Evolutionary conservation across 1,284 basidiomycete species (phyloP).

Genomic region (Boletus smithii): DNA sequence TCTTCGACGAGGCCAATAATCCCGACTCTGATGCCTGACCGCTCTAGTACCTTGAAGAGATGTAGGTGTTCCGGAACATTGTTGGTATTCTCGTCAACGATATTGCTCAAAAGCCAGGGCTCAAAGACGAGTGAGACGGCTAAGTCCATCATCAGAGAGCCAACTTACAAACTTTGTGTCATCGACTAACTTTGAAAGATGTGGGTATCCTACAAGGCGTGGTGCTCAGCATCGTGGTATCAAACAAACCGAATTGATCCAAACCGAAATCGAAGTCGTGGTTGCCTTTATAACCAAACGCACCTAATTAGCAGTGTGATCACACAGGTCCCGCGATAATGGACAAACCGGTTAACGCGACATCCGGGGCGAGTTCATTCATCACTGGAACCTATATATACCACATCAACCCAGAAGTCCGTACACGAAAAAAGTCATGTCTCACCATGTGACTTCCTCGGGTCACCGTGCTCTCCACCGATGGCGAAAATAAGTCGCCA

Average conservation of each 20-base stretch:
- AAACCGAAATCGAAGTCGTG: slow-evolving; percentile 60
- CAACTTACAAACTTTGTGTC: slow-evolving; percentile 56
- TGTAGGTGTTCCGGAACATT: slow-evolving; percentile 47
- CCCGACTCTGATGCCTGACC: slow-evolving; percentile 59
- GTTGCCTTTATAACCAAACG: slow-evolving; percentile 44
- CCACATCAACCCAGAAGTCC: not conserved
- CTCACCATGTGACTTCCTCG: slow-evolving; percentile 89
- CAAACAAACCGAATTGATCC: not conserved
- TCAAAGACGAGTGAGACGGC: slow-evolving; percentile 17
- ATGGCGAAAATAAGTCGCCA: slow-evolving; percentile 85
- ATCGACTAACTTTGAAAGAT: slow-evolving; percentile 70
- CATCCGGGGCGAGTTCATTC: slow-evolving; percentile 69
- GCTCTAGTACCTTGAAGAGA: slow-evolving; percentile 52
- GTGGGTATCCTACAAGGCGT: slow-evolving; percentile 62
- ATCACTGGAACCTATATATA: slow-evolving; percentile 72
- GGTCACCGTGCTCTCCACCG: slow-evolving; percentile 83
- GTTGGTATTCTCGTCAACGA: slow-evolving; percentile 49
- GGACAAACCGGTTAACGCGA: slow-evolving; percentile 56
- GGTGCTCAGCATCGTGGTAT: slow-evolving; percentile 6
- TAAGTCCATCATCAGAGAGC: slow-evolving; percentile 4
- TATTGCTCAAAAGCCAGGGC: slow-evolving; percentile 63
- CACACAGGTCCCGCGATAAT: not conserved
- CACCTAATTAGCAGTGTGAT: slow-evolving; percentile 5
- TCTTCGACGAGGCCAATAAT: slow-evolving; percentile 70
- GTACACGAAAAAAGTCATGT: not conserved